These are phyloP conservation scores for Coemansia sp. DNA, from an alignment of 192 early-diverging fungal species.

Conservation along the genomic window DNA sequence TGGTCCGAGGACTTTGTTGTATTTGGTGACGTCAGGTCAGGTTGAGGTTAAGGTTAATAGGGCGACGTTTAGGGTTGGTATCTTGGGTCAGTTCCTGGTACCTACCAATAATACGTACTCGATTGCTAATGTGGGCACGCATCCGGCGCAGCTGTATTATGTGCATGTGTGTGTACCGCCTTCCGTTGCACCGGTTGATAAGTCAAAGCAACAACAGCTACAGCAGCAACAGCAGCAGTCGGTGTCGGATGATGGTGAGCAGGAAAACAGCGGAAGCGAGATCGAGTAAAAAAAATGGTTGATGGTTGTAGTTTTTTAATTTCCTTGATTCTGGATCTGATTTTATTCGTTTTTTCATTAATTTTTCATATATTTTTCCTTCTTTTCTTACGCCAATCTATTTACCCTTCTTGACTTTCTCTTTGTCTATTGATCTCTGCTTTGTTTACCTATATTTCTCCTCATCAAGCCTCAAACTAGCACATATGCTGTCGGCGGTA, in stretches of 20 bases:
- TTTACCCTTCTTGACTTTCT: too few relatives aligned
- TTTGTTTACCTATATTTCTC: too few relatives aligned
- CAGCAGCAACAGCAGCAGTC: background rate
- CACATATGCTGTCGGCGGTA: background rate
- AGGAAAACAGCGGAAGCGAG: background rate
- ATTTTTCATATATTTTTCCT: too few relatives aligned
- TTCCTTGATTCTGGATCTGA: too few relatives aligned
- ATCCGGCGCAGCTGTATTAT: constrained; percentile 45
- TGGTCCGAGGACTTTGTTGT: constrained; percentile 21
- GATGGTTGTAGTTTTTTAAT: too few relatives aligned
- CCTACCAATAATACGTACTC: constrained; percentile 35
- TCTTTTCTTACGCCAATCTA: too few relatives aligned
- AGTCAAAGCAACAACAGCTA: too few relatives aligned
- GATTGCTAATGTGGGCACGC: constrained; percentile 47
- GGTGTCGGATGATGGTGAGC: background rate
- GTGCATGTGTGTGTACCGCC: constrained; percentile 17
- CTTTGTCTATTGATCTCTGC: too few relatives aligned
- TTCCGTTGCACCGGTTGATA: background rate
- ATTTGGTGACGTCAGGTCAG: constrained; percentile 38
- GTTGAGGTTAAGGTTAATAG: constrained; percentile 35
- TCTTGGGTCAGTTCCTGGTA: constrained; percentile 43
- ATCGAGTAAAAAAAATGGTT: background rate
- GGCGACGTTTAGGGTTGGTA: constrained; percentile 32
- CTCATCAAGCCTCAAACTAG: too few relatives aligned
- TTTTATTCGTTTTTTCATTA: too few relatives aligned